Conservation (phyloP, 2,329 filamentous ascomycete genomes). For the Lachnellula arida region DNA sequence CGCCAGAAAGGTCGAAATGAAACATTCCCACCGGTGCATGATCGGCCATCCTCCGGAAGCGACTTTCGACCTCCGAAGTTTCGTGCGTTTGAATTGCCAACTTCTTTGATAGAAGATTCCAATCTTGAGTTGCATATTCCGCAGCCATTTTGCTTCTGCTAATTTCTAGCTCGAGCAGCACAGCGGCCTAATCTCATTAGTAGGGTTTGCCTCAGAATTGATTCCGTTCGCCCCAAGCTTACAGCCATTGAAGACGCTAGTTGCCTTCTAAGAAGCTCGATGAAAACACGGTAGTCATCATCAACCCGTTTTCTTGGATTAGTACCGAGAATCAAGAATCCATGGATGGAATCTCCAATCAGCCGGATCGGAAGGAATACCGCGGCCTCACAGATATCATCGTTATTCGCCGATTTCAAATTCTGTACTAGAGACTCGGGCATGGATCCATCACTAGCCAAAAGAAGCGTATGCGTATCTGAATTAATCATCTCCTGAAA, state of each 20-base stretch:
- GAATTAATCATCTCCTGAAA: constrained; percentile 17
- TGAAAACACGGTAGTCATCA: constrained; percentile 65
- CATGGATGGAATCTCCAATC: constrained; percentile 60
- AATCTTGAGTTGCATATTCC: constrained; percentile 62
- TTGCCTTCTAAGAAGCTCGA: constrained; percentile 50
- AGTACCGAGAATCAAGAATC: constrained; percentile 63
- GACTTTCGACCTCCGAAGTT: constrained; percentile 51
- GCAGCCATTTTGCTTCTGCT: constrained; percentile 50
- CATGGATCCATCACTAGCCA: constrained; percentile 44
- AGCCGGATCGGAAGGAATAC: constrained; percentile 67
- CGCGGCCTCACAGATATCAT: constrained; percentile 58
- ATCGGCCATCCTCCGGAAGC: constrained; percentile 67
- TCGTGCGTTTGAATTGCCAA: constrained; percentile 52
- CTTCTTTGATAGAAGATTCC: constrained; percentile 61
- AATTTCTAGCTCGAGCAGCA: constrained; percentile 67
- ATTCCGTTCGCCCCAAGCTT: neutral
- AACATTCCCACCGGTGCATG: constrained; percentile 72
- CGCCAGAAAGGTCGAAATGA: constrained; percentile 56
- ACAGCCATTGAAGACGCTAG: constrained; percentile 60
- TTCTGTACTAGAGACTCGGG: constrained; percentile 54
- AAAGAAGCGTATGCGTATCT: constrained; percentile 14
- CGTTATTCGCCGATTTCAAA: constrained; percentile 58
- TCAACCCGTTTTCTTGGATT: constrained; percentile 69
- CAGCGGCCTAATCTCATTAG: constrained; percentile 44
- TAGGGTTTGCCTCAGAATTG: no score